Evolutionary conservation across 495 filamentous ascomycete species (phyloP).

Genomic region (Gamarada debralockiae): DNA sequence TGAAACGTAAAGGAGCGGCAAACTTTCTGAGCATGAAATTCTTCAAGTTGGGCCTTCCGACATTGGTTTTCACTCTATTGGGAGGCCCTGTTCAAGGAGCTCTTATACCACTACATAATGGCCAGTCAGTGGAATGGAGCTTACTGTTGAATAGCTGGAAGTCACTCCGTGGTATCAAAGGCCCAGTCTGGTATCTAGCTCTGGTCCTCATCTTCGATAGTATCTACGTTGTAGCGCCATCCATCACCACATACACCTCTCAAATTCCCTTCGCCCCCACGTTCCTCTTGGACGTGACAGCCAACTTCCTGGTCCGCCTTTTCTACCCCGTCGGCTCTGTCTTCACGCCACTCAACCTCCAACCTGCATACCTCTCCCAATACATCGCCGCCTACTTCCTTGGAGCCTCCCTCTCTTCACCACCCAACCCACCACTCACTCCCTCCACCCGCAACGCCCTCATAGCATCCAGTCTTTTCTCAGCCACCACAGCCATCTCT

Average conservation of each 20-base stretch:
- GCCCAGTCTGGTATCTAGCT: slow-evolving; percentile 13
- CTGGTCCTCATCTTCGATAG: slow-evolving; percentile 13
- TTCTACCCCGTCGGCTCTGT: slow-evolving; percentile 6
- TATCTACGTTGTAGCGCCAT: not conserved
- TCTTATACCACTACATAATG: not conserved
- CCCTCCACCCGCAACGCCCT: not conserved
- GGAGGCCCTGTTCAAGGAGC: not conserved
- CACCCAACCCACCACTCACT: not conserved
- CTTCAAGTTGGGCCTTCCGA: not conserved
- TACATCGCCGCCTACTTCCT: slow-evolving; percentile 12
- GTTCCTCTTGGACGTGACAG: not conserved
- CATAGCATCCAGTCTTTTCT: not conserved
- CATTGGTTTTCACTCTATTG: not conserved
- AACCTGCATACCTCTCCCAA: slow-evolving; percentile 13
- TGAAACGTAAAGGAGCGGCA: not conserved
- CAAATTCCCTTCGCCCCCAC: not conserved
- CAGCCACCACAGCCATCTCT: not conserved
- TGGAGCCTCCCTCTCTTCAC: not conserved
- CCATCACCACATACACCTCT: not conserved
- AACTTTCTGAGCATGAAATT: not conserved
- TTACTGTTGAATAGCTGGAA: not conserved
- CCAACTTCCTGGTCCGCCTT: slow-evolving; percentile 5
- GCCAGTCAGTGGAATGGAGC: not conserved
- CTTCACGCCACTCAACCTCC: not conserved
- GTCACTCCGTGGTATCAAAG: slow-evolving; percentile 3